These are phyloP conservation scores for Daldinia grandis DNA, from an alignment of 495 filamentous ascomycete species.

Conservation along the genomic window DNA sequence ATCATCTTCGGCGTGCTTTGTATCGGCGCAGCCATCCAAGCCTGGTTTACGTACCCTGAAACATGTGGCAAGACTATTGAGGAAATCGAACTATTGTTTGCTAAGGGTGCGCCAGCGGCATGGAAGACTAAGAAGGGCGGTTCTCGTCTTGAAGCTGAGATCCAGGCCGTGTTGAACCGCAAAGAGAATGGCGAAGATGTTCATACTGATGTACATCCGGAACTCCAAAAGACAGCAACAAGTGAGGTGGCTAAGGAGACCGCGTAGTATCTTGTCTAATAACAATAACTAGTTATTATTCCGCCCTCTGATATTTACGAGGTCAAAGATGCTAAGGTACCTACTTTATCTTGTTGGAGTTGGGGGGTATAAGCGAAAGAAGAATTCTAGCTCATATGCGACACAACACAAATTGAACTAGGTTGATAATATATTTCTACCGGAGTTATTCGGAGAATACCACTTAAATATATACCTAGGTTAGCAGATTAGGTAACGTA, in stretches of 20 bases:
- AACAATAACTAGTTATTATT: neutral
- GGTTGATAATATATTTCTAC: neutral
- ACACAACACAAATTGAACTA: neutral
- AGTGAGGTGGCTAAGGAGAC: conserved; percentile 28
- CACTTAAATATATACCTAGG: no score
- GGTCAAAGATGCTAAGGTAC: neutral
- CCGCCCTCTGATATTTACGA: neutral
- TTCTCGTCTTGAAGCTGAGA: conserved; percentile 54
- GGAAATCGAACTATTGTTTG: conserved; percentile 72
- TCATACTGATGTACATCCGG: conserved; percentile 30
- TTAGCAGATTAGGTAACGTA: neutral
- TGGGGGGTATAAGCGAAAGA: neutral
- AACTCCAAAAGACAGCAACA: conserved; percentile 25
- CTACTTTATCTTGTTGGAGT: neutral
- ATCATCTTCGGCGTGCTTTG: conserved; percentile 81
- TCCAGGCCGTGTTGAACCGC: conserved; percentile 51
- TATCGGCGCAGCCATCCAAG: conserved; percentile 66
- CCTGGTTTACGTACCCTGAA: conserved; percentile 76
- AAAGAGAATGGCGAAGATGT: conserved; percentile 39
- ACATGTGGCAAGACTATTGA: conserved; percentile 75
- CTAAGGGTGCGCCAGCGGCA: conserved; percentile 58
- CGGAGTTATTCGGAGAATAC: neutral
- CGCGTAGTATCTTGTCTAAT: conserved; percentile 5
- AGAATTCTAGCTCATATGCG: neutral
- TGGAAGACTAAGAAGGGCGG: conserved; percentile 69